Base-by-base conservation (phyloP, 2,329 filamentous ascomycete species). In the Trichophyton benhamiae region DNA sequence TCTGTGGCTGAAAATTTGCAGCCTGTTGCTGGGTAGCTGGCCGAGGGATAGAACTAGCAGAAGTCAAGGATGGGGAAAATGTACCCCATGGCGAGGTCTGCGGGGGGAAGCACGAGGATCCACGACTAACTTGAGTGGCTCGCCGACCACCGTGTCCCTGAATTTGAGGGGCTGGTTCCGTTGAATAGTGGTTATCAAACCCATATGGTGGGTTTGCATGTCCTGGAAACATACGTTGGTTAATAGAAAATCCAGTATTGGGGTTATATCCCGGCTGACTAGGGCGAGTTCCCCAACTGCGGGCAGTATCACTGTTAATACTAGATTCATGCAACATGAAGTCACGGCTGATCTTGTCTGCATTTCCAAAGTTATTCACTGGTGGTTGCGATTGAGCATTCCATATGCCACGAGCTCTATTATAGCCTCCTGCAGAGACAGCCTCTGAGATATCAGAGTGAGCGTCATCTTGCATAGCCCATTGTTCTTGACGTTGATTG, bases 381-480 rank as follows among this genome's bases (percentile, higher is more conserved):
- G 60, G 41, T 38, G 63, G 58, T 6, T 67, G 66, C 36, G 62
- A 61, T 25, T 63, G n/a, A 53, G 67, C 66, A 65, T 67, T 63
- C 70, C 71, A 68, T 69, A 71, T 63, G 60, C 63, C 72, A 57
- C 74, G 70, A 62, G 71, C 65, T 64, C 71, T 70, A 61, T 72
- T 77, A 65, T 75, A 79, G n/a, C 70, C 71, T 38, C 72, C 74
- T 36, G 72, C 69, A 41, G 75, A 74, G 59, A 77, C 64, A 20
- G 70, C 69, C 48, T 79, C 77, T 9, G 73, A 77, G 59, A 75
- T 72, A 46, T 79, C 77, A 38, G 76, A 77, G 42, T 72, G 73
- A 15, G 72, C 71, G 66, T 79, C 76, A 17, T 78, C 76, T 58
- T 74, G 74, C 57, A 59, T 59, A 38, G 64, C 71, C 79, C 79